These are phyloP conservation scores for Mortierella sp. DNA, from an alignment of 371 early-diverging fungal genomes.

Conservation along the genomic window DNA sequence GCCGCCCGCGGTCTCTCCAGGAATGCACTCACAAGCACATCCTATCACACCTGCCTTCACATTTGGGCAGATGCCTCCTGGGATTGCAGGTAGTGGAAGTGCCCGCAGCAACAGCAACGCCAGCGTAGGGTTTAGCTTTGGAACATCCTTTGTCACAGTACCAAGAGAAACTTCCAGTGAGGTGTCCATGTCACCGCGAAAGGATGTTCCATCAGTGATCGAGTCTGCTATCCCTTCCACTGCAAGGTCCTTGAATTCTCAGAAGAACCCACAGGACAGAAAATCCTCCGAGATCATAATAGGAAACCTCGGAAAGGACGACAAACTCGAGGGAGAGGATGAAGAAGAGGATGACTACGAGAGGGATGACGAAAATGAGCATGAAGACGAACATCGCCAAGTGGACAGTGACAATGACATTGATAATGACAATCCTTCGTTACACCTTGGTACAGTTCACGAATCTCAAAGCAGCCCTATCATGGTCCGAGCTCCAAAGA, in stretches of 20 bases:
- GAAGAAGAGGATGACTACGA: background rate
- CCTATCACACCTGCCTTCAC: background rate
- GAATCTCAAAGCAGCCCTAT: background rate
- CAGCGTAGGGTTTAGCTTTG: slow-evolving; percentile 45
- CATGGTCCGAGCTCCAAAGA: slow-evolving; percentile 11
- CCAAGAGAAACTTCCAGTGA: slow-evolving; percentile 17
- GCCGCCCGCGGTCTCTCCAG: background rate
- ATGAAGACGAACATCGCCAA: background rate
- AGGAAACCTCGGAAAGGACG: background rate
- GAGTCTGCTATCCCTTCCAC: background rate
- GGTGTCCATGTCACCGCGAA: background rate
- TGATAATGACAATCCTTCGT: background rate
- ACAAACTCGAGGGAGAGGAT: slow-evolving; percentile 4
- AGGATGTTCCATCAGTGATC: too few species aligned
- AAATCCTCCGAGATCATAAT: too few species aligned
- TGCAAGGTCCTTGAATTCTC: background rate
- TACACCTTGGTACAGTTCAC: background rate
- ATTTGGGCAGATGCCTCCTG: slow-evolving; percentile 2
- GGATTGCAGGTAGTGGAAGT: background rate
- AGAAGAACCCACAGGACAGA: background rate
- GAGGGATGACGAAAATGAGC: background rate
- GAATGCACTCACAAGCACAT: background rate
- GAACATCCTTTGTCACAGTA: slow-evolving; percentile 19
- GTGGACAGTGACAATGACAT: background rate
- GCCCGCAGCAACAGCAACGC: background rate